These are phyloP conservation scores for Fusarium sp. DNA, from an alignment of 2,329 filamentous ascomycete species.

Conservation along the genomic window DNA sequence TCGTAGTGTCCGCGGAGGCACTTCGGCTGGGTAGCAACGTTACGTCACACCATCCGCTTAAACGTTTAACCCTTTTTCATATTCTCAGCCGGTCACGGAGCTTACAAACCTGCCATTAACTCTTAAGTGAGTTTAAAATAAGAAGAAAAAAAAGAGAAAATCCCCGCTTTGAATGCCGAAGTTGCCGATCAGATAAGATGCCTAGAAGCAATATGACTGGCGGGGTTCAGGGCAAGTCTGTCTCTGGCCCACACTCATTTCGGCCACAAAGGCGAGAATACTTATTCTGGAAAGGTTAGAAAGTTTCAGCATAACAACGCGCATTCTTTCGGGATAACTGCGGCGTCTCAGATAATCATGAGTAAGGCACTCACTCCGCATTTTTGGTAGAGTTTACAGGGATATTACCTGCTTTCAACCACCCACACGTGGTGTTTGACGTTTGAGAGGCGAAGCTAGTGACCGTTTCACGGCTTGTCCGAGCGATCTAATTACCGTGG, in stretches of 20 bases:
- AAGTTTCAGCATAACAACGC: neutral
- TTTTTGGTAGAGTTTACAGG: neutral
- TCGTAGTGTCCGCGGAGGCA: too few relatives aligned
- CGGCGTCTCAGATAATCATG: neutral
- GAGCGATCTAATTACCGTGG: conserved; percentile 1
- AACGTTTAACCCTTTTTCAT: too few relatives aligned
- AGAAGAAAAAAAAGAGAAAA: too few relatives aligned
- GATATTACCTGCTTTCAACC: neutral
- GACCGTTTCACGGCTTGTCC: conserved; percentile 5
- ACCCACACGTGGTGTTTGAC: neutral
- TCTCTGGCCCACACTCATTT: neutral
- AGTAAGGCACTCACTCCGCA: neutral
- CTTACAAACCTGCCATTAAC: too few relatives aligned
- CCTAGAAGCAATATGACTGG: neutral
- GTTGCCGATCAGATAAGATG: neutral
- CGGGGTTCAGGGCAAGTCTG: neutral
- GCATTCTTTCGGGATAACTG: neutral
- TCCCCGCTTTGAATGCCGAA: neutral
- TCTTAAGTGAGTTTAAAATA: too few relatives aligned
- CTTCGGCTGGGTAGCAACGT: too few relatives aligned
- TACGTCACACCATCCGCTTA: too few relatives aligned
- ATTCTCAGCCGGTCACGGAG: too few relatives aligned
- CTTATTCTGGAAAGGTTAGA: conserved; percentile 7
- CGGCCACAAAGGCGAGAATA: neutral
- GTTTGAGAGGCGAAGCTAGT: neutral